Evolutionary conservation across 352 stramenopile genomes (phyloP).

Genomic region (Pythium phragmiticola): DNA sequence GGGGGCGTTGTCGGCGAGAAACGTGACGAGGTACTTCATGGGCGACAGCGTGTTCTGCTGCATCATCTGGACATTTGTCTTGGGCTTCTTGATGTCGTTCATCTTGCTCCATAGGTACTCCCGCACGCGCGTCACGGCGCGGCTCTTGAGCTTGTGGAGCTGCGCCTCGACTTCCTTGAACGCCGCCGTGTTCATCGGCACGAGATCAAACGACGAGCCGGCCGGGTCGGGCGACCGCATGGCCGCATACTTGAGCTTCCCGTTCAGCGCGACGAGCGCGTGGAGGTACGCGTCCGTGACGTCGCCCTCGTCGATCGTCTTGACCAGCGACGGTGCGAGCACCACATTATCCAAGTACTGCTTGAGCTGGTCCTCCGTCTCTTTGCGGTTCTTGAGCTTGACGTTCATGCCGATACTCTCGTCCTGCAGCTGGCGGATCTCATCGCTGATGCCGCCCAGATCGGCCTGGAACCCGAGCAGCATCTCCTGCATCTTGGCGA

Average conservation of each 20-base stretch:
- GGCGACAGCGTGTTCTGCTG: slow-evolving; percentile 96
- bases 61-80: slow-evolving; percentile 98
- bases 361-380: slow-evolving; percentile 92
- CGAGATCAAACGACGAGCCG: slow-evolving; percentile 82
- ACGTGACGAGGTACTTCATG: slow-evolving; percentile 95
- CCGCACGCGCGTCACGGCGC: slow-evolving; percentile 72
- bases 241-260: slow-evolving; percentile 91
- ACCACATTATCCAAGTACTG: slow-evolving; percentile 95
- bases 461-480: slow-evolving; percentile 98
- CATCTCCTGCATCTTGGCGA: slow-evolving; percentile 97
- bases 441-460: slow-evolving; percentile 95
- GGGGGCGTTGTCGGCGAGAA: slow-evolving; percentile 91
- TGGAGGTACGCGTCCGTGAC: slow-evolving; percentile 95
- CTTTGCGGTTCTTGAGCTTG: slow-evolving; percentile 93
- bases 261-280: slow-evolving; percentile 91
- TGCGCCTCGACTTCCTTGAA: slow-evolving; percentile 93
- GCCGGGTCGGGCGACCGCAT: slow-evolving; percentile 50
- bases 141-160: slow-evolving; percentile 86
- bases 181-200: slow-evolving; percentile 87
- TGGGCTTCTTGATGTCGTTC: slow-evolving; percentile 93
- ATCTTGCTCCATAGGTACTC: slow-evolving; percentile 95
- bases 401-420: slow-evolving; percentile 93
- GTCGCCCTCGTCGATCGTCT: slow-evolving; percentile 92
- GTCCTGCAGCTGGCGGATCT: slow-evolving; percentile 97
- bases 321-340: slow-evolving; percentile 92